Conservation (phyloP, 2,329 filamentous ascomycete genomes). For the Fusarium udum region DNA sequence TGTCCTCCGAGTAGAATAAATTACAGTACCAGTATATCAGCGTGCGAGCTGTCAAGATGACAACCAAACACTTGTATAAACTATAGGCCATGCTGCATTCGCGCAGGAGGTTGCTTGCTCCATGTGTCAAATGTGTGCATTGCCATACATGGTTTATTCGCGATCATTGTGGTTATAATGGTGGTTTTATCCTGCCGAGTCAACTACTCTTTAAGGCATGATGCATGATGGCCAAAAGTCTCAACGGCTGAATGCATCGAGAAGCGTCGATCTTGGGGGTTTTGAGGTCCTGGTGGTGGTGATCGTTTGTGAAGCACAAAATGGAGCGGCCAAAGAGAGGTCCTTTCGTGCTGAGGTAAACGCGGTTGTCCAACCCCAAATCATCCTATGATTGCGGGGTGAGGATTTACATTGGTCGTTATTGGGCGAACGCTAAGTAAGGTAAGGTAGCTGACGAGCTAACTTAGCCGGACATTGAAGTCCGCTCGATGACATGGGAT, state of each 20-base stretch:
- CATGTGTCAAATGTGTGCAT: slow-evolving; percentile 12
- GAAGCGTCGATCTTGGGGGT: slow-evolving; percentile 27
- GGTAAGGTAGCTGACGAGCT: not conserved
- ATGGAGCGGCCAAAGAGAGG: not conserved
- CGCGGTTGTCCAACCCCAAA: slow-evolving; percentile 29
- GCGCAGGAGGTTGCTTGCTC: slow-evolving; percentile 4
- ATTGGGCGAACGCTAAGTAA: slow-evolving; percentile 28
- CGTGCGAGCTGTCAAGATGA: slow-evolving; percentile 28
- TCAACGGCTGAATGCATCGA: slow-evolving; percentile 22
- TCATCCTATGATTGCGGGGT: slow-evolving; percentile 30
- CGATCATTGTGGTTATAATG: slow-evolving; percentile 23
- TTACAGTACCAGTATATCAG: slow-evolving; percentile 33
- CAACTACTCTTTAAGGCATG: slow-evolving; percentile 16
- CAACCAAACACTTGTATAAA: slow-evolving; percentile 17
- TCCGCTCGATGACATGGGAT: slow-evolving; percentile 31
- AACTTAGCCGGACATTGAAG: slow-evolving; percentile 39
- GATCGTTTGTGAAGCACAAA: slow-evolving; percentile 8
- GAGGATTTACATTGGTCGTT: slow-evolving; percentile 4
- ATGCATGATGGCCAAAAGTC: slow-evolving; percentile 16
- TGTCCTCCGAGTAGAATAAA: slow-evolving; percentile 43
- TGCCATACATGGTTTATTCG: not conserved
- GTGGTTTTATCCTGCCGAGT: slow-evolving; percentile 10
- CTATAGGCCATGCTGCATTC: slow-evolving; percentile 4
- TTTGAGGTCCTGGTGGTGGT: slow-evolving; percentile 18
- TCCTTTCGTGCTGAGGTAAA: slow-evolving; percentile 29